phyloP scores from a whole-genome alignment of 441 rosid genomes.

The Pelargonium exstipulatum region DNA sequence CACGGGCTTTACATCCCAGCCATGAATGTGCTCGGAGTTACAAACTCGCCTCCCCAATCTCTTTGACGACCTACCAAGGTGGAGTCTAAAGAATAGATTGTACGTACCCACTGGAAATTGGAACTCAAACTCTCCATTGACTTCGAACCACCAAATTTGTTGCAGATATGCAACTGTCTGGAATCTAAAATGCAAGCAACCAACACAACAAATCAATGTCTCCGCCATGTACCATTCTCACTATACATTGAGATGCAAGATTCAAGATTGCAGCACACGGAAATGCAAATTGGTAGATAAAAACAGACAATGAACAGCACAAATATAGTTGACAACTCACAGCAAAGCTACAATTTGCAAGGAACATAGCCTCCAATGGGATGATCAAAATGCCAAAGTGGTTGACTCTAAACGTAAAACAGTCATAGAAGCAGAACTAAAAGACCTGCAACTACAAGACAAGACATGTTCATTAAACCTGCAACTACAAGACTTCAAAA shows the following conservation, averaged over 20 bases:
- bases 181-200: slow-evolving; percentile 34
- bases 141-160: slow-evolving; percentile 55
- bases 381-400: too few species aligned
- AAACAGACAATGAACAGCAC: neutral
- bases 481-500: too few species aligned
- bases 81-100: slow-evolving; percentile 63
- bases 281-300: neutral
- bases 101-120: slow-evolving; percentile 59
- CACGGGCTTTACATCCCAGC: slow-evolving; percentile 74
- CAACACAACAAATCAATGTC: neutral
- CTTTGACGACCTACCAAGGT: slow-evolving; percentile 51
- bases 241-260: neutral
- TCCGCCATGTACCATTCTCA: neutral
- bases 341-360: neutral
- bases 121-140: slow-evolving; percentile 59
- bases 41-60: slow-evolving; percentile 56
- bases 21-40: slow-evolving; percentile 55
- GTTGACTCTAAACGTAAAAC: too few species aligned
- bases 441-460: too few species aligned
- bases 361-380: neutral
- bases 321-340: neutral
- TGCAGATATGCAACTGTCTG: slow-evolving; percentile 64
- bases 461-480: too few species aligned
- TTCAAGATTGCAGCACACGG: neutral
- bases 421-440: too few species aligned